These are phyloP conservation scores for Pythium utonaiense DNA, from an alignment of 352 stramenopile genomes.

Conservation along the genomic window DNA sequence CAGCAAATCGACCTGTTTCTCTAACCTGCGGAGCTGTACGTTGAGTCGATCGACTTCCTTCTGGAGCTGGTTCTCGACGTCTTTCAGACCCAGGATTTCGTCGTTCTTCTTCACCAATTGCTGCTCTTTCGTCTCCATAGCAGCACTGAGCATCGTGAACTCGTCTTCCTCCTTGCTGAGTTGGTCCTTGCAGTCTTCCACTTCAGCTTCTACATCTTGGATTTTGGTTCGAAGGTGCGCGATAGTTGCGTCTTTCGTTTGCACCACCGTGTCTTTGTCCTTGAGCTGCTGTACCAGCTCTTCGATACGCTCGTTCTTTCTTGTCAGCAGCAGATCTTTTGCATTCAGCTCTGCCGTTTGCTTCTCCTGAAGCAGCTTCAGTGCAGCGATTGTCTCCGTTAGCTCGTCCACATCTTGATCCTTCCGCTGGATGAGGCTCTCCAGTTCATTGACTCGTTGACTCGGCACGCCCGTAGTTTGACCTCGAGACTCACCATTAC, in stretches of 20 bases:
- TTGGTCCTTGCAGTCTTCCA: conserved; percentile 42
- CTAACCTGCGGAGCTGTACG: conserved; percentile 32
- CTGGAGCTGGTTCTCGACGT: conserved; percentile 35
- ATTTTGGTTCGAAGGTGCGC: conserved; percentile 13
- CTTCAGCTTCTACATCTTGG: conserved; percentile 23
- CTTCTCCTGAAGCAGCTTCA: conserved; percentile 56
- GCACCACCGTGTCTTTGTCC: conserved; percentile 18
- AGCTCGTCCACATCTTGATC: conserved; percentile 17
- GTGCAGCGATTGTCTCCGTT: conserved; percentile 13
- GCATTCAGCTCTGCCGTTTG: conserved; percentile 62
- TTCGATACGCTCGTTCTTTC: conserved; percentile 62
- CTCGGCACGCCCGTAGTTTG: neutral
- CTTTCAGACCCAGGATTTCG: conserved; percentile 26
- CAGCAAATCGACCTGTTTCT: conserved; percentile 40
- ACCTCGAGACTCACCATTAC: neutral
- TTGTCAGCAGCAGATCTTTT: conserved; percentile 54
- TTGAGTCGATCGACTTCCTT: conserved; percentile 46
- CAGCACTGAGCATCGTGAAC: conserved; percentile 55
- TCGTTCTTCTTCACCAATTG: conserved; percentile 33
- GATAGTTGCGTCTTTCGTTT: neutral
- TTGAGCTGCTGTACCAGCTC: conserved; percentile 51
- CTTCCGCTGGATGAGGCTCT: conserved; percentile 8
- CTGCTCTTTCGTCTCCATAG: conserved; percentile 48
- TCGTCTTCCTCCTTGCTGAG: conserved; percentile 64
- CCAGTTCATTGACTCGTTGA: neutral